phyloP scores from a whole-genome alignment of 176 grass and related monocot species.

The Lolium rigidum region DNA sequence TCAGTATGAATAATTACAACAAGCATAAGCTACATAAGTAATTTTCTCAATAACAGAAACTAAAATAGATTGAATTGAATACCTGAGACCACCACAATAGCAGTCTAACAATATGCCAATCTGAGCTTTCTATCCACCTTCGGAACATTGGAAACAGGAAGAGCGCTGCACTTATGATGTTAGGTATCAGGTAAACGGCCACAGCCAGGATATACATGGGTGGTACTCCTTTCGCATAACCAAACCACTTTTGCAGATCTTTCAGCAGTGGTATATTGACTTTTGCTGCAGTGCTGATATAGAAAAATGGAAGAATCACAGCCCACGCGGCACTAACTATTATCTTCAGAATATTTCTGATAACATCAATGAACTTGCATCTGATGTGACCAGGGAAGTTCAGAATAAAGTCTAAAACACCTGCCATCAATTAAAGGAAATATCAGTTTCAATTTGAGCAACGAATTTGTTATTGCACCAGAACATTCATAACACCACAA shows the following conservation, averaged over 20 bases:
- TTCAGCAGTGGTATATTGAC: constrained; percentile 54
- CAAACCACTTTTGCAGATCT: constrained; percentile 59
- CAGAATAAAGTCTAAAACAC: constrained; percentile 86
- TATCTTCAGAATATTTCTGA: constrained; percentile 85
- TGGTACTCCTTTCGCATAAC: constrained; percentile 75
- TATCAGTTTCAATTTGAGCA: constrained; percentile 27
- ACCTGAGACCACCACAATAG: constrained; percentile 99
- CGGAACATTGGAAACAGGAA: constrained; percentile 90
- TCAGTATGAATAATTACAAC: constrained; percentile 10
- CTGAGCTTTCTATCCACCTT: constrained; percentile 92
- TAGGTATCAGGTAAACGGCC: constrained; percentile 80
- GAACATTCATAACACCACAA: constrained; percentile 14
- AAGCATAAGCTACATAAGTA: constrained; percentile 20
- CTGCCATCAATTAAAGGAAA: constrained; percentile 58
- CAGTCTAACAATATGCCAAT: constrained; percentile 81
- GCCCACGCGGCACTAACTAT: constrained; percentile 75
- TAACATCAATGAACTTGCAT: constrained; percentile 74
- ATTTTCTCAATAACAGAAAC: background rate
- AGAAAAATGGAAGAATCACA: constrained; percentile 90
- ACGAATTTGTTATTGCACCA: constrained; percentile 16
- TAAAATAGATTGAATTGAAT: constrained; percentile 34
- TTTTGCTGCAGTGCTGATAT: constrained; percentile 62
- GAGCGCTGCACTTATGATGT: constrained; percentile 64
- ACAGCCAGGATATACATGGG: constrained; percentile 86
- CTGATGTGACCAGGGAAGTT: constrained; percentile 88